These are phyloP conservation scores for Arthrinium puccinioides DNA, from an alignment of 2,329 filamentous ascomycete genomes.

Conservation along the genomic window DNA sequence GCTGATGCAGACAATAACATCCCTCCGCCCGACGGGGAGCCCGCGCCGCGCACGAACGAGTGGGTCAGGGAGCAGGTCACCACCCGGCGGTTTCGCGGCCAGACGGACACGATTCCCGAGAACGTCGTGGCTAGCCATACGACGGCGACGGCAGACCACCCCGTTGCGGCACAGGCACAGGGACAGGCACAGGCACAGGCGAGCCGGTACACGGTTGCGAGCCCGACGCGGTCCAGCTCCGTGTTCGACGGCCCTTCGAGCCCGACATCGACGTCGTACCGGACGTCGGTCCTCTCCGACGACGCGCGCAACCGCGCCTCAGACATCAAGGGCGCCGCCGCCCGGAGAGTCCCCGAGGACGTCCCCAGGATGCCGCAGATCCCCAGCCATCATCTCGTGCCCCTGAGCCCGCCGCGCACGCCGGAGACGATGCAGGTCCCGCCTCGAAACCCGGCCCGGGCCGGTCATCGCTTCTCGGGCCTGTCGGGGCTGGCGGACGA, in stretches of 20 bases:
- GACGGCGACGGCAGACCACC: neutral
- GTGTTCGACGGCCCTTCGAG: neutral
- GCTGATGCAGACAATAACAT: too few species aligned
- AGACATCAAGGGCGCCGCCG: neutral
- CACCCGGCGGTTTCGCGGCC: neutral
- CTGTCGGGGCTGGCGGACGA: neutral
- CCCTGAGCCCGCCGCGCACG: neutral
- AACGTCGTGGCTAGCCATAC: neutral
- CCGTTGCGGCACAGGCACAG: neutral
- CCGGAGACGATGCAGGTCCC: neutral
- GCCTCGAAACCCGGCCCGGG: neutral
- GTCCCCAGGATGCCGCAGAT: neutral
- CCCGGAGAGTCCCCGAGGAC: neutral
- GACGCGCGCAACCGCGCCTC: neutral
- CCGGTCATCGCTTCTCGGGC: neutral
- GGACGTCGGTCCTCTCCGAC: slow-evolving; percentile 1
- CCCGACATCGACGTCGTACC: neutral
- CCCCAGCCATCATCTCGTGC: neutral
- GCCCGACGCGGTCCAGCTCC: neutral
- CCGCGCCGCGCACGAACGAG: slow-evolving; percentile 2
- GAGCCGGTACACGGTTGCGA: neutral
- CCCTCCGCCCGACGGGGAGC: slow-evolving; percentile 3
- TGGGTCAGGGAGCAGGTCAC: slow-evolving; percentile 4
- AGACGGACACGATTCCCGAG: neutral
- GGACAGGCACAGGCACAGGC: neutral